These are phyloP conservation scores for Solanum appendiculatum DNA, from an alignment of 257 asterid species.

Conservation along the genomic window DNA sequence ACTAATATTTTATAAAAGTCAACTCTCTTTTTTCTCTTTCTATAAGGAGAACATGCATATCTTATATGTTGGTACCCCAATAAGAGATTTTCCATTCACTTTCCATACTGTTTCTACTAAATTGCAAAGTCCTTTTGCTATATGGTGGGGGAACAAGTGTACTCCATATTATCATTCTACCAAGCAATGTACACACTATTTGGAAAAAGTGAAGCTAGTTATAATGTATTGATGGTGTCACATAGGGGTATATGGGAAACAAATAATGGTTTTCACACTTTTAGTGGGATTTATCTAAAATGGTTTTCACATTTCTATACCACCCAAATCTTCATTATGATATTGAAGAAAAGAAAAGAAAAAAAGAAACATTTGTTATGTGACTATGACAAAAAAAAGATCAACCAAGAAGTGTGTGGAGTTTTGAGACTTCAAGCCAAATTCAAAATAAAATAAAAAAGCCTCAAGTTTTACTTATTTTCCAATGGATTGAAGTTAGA, in stretches of 20 bases:
- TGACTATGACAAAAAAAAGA: neutral
- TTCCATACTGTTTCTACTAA: neutral
- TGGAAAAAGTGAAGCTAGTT: constrained; percentile 23
- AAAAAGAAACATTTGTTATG: neutral
- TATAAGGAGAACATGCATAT: neutral
- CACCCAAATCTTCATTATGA: neutral
- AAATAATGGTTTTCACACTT: constrained; percentile 6
- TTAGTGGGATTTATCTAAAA: neutral
- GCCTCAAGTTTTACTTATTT: neutral
- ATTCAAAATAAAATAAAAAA: neutral
- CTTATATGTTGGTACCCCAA: neutral
- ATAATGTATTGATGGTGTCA: constrained; percentile 2
- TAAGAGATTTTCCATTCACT: neutral
- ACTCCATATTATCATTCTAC: constrained; percentile 28
- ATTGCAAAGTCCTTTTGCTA: neutral
- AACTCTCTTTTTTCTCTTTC: neutral
- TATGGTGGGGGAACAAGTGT: constrained; percentile 14
- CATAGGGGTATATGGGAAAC: neutral
- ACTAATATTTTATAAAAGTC: neutral
- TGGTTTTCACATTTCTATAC: neutral
- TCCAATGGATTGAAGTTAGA: neutral
- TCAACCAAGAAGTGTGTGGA: neutral
- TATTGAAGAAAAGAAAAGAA: neutral
- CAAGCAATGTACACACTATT: constrained; percentile 32
- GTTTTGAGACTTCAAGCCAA: neutral